Evolutionary conservation across 306 rosid genomes (phyloP).

Genomic region (Vigna radiata): DNA sequence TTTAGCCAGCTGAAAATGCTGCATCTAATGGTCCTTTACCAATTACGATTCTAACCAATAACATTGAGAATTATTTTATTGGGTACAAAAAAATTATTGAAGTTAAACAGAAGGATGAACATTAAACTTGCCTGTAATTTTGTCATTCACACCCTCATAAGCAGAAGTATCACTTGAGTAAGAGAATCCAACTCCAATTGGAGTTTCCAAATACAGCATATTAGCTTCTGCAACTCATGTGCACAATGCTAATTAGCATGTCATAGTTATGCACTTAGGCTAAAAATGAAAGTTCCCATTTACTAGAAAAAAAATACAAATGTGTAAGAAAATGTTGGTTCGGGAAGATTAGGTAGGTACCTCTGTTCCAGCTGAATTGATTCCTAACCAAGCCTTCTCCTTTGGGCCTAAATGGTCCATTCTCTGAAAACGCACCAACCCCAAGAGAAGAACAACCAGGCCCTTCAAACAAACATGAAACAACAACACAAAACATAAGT

Average conservation of each 20-base stretch:
- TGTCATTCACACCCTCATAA: slow-evolving; percentile 64
- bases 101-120: slow-evolving; percentile 8
- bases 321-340: background rate
- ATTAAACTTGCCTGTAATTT: slow-evolving; percentile 60
- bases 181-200: slow-evolving; percentile 79
- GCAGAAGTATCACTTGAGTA: slow-evolving; percentile 60
- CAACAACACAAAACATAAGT: slow-evolving; percentile 38
- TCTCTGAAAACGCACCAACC: slow-evolving; percentile 83
- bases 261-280: background rate
- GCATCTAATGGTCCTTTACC: background rate
- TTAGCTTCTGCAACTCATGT: slow-evolving; percentile 62
- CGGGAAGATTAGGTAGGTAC: slow-evolving; percentile 28
- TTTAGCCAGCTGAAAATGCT: slow-evolving; percentile 4
- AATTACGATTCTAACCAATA: slow-evolving; percentile 47
- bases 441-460: slow-evolving; percentile 95
- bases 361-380: slow-evolving; percentile 82
- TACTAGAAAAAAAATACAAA: background rate
- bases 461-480: slow-evolving; percentile 53
- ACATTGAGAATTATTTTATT: slow-evolving; percentile 15
- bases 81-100: slow-evolving; percentile 4
- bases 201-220: slow-evolving; percentile 75
- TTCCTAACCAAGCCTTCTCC: slow-evolving; percentile 65
- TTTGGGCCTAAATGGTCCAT: slow-evolving; percentile 87
- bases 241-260: slow-evolving; percentile 30
- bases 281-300: slow-evolving; percentile 23